Conservation (phyloP, 2,329 filamentous ascomycete species). For the Monosporascus cannonballus region DNA sequence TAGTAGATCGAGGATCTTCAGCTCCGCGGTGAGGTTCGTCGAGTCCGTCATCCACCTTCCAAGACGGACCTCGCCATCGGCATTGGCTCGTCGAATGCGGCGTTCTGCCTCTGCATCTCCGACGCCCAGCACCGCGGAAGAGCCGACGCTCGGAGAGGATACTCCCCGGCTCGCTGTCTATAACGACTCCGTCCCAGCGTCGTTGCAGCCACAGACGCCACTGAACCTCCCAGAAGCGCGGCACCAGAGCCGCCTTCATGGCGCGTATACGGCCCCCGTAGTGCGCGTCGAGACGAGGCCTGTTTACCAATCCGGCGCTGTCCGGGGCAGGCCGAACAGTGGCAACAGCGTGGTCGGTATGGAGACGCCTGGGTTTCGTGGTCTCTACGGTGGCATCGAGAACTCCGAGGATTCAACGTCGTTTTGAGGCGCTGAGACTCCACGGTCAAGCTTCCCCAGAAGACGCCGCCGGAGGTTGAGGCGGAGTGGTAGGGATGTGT, state of each 20-base stretch:
- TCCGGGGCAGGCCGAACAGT: constrained; percentile 12
- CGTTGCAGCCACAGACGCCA: constrained; percentile 44
- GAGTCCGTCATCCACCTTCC: constrained; percentile 18
- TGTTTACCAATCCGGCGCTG: constrained; percentile 5
- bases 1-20: constrained; percentile 16
- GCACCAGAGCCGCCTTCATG: constrained; percentile 37
- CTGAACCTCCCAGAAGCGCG: constrained; percentile 42
- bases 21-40: constrained; percentile 21
- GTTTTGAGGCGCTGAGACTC: constrained; percentile 22
- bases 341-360: constrained; percentile 32
- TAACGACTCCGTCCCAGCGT: constrained; percentile 37
- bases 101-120: constrained; percentile 7
- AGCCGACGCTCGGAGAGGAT: constrained; percentile 7
- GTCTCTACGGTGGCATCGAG: constrained; percentile 42
- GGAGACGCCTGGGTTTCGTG: constrained; percentile 35
- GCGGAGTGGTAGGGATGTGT: neutral
- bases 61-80: constrained; percentile 11
- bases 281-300: constrained; percentile 8
- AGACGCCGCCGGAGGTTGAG: neutral
- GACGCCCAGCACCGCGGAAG: constrained; percentile 7
- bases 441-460: constrained; percentile 3
- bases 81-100: constrained; percentile 5
- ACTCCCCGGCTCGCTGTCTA: constrained; percentile 34
- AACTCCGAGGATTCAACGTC: constrained; percentile 38
- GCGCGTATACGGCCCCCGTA: constrained; percentile 38